phyloP scores from a whole-genome alignment of 78 protist genomes.

The slime mould (Dictyostelium discoideum) region DNA sequence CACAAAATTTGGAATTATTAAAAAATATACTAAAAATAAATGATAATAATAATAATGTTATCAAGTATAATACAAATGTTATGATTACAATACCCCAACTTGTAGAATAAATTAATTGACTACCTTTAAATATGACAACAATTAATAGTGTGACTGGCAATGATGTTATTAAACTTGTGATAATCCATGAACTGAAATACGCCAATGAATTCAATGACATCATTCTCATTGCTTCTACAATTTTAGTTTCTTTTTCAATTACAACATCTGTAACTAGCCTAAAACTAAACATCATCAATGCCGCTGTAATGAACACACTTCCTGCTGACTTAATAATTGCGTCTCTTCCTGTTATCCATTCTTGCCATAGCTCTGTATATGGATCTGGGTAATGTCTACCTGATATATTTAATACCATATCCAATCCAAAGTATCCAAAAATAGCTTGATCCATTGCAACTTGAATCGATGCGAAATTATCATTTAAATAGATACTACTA shows the following conservation, averaged over 20 bases:
- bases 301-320: slow-evolving; percentile 41
- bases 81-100: not conserved
- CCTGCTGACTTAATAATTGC: not conserved
- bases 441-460: slow-evolving; percentile 62
- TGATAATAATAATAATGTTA: not conserved
- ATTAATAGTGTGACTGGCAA: slow-evolving; percentile 20
- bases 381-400: slow-evolving; percentile 25
- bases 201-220: slow-evolving; percentile 20
- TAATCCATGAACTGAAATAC: slow-evolving; percentile 21
- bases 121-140: not conserved
- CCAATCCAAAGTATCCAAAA: not conserved
- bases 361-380: slow-evolving; percentile 18
- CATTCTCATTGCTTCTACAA: slow-evolving; percentile 60
- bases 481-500: not conserved
- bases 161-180: not conserved
- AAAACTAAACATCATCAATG: slow-evolving; percentile 31
- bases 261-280: slow-evolving; percentile 30
- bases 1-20: slow-evolving; percentile 47
- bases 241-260: slow-evolving; percentile 55
- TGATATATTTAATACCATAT: not conserved
- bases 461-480: not conserved
- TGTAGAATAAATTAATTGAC: not conserved
- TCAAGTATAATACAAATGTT: slow-evolving; percentile 17
- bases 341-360: slow-evolving; percentile 12
- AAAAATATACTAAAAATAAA: slow-evolving; percentile 22